Conservation (phyloP, 306 rosid genomes). For the Mucuna pruriens region DNA sequence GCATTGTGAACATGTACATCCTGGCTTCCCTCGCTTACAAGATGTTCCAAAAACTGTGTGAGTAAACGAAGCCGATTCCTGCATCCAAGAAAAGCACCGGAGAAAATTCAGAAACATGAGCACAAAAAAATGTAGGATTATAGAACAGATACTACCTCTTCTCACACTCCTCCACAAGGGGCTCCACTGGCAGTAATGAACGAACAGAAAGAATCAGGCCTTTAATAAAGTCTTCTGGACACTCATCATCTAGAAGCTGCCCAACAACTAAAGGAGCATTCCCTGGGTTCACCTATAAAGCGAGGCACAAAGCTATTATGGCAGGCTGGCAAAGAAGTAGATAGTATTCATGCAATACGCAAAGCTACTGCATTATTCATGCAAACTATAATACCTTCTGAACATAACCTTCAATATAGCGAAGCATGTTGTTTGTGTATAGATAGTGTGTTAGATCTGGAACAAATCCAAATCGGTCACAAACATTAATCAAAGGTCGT, state of each 20-base stretch:
- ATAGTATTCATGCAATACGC: not conserved
- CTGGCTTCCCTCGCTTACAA: constrained; percentile 99
- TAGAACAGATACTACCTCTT: constrained; percentile 70
- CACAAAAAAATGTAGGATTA: constrained; percentile 2
- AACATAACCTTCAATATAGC: constrained; percentile 98
- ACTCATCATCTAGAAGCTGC: constrained; percentile 97
- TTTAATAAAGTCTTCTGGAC: constrained; percentile 98
- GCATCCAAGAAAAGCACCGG: constrained; percentile 36
- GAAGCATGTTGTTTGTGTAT: constrained; percentile 97
- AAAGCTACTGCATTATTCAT: constrained; percentile 3
- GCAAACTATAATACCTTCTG: constrained; percentile 75
- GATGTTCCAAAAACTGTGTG: constrained; percentile 97
- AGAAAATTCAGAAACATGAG: constrained; percentile 29
- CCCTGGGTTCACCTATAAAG: constrained; percentile 90
- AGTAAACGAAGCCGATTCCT: constrained; percentile 98
- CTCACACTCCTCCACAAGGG: constrained; percentile 97
- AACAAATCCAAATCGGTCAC: constrained; percentile 98
- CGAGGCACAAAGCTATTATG: not conserved
- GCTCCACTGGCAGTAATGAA: constrained; percentile 98
- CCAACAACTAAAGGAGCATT: constrained; percentile 99
- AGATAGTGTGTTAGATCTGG: constrained; percentile 98
- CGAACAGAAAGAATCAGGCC: constrained; percentile 98
- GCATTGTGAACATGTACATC: constrained; percentile 99
- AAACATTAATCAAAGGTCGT: constrained; percentile 94
- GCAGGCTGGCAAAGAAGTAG: not conserved